These are phyloP conservation scores for Exutisphaerella laricina DNA, from an alignment of 2,329 filamentous ascomycete genomes.

Conservation along the genomic window DNA sequence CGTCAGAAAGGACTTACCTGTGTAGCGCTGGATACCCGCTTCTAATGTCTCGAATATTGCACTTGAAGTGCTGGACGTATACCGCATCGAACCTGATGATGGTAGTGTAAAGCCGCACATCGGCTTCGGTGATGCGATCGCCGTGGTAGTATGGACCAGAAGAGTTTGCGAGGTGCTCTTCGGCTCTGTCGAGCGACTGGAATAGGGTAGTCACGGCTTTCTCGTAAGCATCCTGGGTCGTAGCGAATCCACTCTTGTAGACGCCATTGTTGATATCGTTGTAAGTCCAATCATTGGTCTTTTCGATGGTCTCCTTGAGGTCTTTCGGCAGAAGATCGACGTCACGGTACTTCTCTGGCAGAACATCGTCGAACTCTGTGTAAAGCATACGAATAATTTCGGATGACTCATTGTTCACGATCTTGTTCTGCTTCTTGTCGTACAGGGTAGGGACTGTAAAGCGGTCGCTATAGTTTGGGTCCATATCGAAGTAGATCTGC, in stretches of 20 bases:
- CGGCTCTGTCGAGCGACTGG: conserved; percentile 44
- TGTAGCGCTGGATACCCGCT: conserved; percentile 77
- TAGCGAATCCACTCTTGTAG: conserved; percentile 50
- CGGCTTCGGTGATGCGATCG: conserved; percentile 44
- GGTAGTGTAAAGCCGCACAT: conserved; percentile 51
- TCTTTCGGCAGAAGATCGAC: conserved; percentile 44
- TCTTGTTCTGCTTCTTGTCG: conserved; percentile 67
- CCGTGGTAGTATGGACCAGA: conserved; percentile 46
- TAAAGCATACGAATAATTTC: conserved; percentile 93
- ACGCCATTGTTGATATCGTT: conserved; percentile 49
- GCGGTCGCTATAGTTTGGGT: conserved; percentile 66
- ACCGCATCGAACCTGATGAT: conserved; percentile 57
- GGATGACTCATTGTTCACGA: conserved; percentile 87
- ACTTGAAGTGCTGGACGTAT: conserved; percentile 61
- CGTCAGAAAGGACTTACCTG: conserved; percentile 31
- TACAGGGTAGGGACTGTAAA: conserved; percentile 87
- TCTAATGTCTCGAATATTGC: conserved; percentile 78
- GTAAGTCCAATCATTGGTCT: conserved; percentile 49
- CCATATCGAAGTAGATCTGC: conserved; percentile 71
- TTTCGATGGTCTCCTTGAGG: conserved; percentile 43
- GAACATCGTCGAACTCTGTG: conserved; percentile 63
- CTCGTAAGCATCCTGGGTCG: conserved; percentile 47
- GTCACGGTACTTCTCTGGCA: conserved; percentile 40
- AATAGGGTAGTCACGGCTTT: conserved; percentile 45
- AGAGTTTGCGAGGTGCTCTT: conserved; percentile 38